Evolutionary conservation across 2,329 filamentous ascomycete genomes (phyloP), one percentile per base, ranked within the genome.

Genomic region (Xenoacremonium recifei): DNA sequence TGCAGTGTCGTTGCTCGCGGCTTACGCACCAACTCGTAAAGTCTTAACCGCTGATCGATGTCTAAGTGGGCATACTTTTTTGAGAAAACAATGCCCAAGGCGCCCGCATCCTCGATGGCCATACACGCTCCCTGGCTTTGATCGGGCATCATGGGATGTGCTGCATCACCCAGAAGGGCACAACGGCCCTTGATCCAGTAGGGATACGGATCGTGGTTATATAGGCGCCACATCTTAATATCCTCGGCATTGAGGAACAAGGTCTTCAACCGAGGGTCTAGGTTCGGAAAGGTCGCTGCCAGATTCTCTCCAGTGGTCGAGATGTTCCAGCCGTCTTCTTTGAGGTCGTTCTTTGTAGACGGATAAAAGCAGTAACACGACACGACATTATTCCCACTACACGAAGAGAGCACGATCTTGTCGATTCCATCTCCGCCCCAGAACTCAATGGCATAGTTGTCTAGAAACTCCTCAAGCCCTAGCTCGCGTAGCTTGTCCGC

Each of bases 311-410:
- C 67, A 0, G 74, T 69, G 3, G 67, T 67, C 20, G 73, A 70
- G 3, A 65, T 67, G 4, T 71, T 73, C 79, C 79, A 83, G 12
- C 68, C 71, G 27, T 84, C 76, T 32, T 68, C 73, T 12, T 69
- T 66, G 52, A 77, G 78, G 55, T 83, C 78, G 6, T 79, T 77
- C 42, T 72, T 69, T 5, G 73, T 70, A 2, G 77, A 70, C 0
- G 80, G 74, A 59, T 82, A 85, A 67, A 85, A 85, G 63, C 80
- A 84, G 62, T 84, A 84, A 62, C 80, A 85, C 0, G 77, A 82
- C 9, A 82, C 65, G 4, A 84, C 61, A 31, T 74, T 72, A 36
- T 79, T 77, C 29, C 71, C 72, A 51, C 81, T 79, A 62, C 81
- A 85, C n/a, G 80, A 77, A 1, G 78, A 82, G 11, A 84, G 68